Evolutionary conservation across 768 basidiomycete species (phyloP).

Genomic region (Inosperma sp.): DNA sequence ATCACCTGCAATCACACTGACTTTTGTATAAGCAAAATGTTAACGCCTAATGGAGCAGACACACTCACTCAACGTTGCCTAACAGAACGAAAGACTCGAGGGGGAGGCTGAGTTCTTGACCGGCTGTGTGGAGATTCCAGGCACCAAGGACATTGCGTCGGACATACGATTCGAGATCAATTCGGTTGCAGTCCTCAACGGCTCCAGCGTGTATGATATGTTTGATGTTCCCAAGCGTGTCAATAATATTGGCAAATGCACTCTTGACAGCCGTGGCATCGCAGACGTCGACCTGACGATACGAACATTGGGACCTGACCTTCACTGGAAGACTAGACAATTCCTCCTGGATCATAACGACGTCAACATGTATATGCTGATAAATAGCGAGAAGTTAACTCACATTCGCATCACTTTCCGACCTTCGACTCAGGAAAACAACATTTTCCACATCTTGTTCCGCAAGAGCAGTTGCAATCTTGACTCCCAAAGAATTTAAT

Average conservation of each 20-base stretch:
- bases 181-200: slow-evolving; percentile 16
- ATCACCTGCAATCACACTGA: slow-evolving; percentile 27
- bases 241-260: slow-evolving; percentile 19
- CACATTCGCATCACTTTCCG: slow-evolving; percentile 19
- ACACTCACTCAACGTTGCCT: slow-evolving; percentile 29
- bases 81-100: slow-evolving; percentile 30
- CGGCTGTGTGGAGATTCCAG: slow-evolving; percentile 30
- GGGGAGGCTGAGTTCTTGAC: slow-evolving; percentile 23
- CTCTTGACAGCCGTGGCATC: slow-evolving; percentile 20
- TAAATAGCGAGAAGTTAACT: slow-evolving; percentile 6
- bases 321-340: slow-evolving; percentile 14
- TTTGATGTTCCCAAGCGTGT: slow-evolving; percentile 21
- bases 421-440: slow-evolving; percentile 26
- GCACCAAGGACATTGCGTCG: slow-evolving; percentile 28
- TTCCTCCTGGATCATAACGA: slow-evolving; percentile 19
- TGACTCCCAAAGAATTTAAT: slow-evolving; percentile 29
- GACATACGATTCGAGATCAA: slow-evolving; percentile 26
- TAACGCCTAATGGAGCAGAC: not conserved
- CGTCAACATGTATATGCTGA: not conserved
- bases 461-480: slow-evolving; percentile 24
- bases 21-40: not conserved
- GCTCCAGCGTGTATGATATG: slow-evolving; percentile 27
- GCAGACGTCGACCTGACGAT: slow-evolving; percentile 27
- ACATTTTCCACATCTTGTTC: slow-evolving; percentile 21
- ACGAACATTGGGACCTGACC: slow-evolving; percentile 15